Conservation (phyloP, 192 early-diverging fungal species). For the Coemansia reversa region DNA sequence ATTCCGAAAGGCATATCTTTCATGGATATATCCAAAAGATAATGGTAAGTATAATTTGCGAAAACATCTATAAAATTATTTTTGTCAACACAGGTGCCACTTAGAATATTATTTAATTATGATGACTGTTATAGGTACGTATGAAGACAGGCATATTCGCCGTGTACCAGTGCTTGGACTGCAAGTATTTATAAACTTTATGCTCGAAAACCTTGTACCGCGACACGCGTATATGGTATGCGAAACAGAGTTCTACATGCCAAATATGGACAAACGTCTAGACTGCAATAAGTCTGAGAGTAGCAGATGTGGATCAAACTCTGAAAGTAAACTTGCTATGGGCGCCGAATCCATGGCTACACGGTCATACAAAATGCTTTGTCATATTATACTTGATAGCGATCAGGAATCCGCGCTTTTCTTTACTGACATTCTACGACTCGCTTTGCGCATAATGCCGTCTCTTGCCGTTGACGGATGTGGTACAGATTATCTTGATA, state of each 20-base stretch:
- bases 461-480: background rate
- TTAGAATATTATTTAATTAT: background rate
- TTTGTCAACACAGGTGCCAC: background rate
- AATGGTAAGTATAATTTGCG: slow-evolving; percentile 20
- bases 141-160: slow-evolving; percentile 11
- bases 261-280: slow-evolving; percentile 5
- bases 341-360: slow-evolving; percentile 13
- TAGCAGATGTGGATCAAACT: background rate
- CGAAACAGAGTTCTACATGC: slow-evolving; percentile 25
- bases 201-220: slow-evolving; percentile 32
- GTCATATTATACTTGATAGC: slow-evolving; percentile 29
- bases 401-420: slow-evolving; percentile 25
- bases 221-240: slow-evolving; percentile 21
- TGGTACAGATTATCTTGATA: slow-evolving; percentile 5
- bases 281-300: background rate
- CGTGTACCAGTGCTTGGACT: slow-evolving; percentile 31
- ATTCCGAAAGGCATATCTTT: slow-evolving; percentile 35
- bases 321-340: slow-evolving; percentile 2
- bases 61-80: too few relatives aligned
- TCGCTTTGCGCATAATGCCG: slow-evolving; percentile 19
- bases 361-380: slow-evolving; percentile 27
- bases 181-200: slow-evolving; percentile 30
- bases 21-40: slow-evolving; percentile 34
- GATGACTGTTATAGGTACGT: slow-evolving; percentile 15
- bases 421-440: slow-evolving; percentile 37